phyloP scores from a whole-genome alignment of 2,329 filamentous ascomycete genomes.

The Exophiala oligosperma region DNA sequence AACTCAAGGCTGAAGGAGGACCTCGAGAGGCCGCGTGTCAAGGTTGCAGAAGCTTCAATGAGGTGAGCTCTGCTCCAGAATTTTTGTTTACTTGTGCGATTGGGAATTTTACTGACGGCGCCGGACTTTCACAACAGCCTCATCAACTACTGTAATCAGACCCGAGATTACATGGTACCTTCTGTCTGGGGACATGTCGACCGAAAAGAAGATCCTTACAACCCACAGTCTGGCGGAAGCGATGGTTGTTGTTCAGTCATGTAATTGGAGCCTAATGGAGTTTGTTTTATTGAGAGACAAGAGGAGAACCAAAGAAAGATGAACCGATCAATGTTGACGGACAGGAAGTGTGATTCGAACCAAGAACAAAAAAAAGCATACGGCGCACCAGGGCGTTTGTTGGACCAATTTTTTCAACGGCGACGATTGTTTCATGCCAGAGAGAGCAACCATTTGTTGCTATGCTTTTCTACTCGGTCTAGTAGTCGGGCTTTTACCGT shows the following conservation, averaged over 20 bases:
- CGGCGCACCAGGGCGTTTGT: neutral
- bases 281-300: neutral
- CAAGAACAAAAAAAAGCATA: neutral
- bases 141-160: conserved; percentile 97
- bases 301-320: neutral
- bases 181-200: conserved; percentile 94
- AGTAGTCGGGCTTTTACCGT: neutral
- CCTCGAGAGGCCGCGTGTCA: conserved; percentile 90
- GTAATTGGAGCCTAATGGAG: conserved; percentile 51
- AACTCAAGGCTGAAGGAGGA: conserved; percentile 96
- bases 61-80: conserved; percentile 57
- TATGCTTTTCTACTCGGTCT: neutral
- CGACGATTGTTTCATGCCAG: neutral
- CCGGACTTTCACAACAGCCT: conserved; percentile 59
- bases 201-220: conserved; percentile 96
- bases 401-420: neutral
- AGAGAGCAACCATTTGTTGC: neutral
- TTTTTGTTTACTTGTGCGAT: neutral
- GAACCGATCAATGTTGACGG: neutral
- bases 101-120: neutral
- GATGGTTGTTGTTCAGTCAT: conserved; percentile 94
- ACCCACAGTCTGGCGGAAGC: conserved; percentile 74
- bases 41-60: conserved; percentile 88
- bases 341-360: neutral
- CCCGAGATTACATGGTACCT: conserved; percentile 98